These are phyloP conservation scores for Neltuma alba DNA, from an alignment of 306 rosid species.

Conservation along the genomic window DNA sequence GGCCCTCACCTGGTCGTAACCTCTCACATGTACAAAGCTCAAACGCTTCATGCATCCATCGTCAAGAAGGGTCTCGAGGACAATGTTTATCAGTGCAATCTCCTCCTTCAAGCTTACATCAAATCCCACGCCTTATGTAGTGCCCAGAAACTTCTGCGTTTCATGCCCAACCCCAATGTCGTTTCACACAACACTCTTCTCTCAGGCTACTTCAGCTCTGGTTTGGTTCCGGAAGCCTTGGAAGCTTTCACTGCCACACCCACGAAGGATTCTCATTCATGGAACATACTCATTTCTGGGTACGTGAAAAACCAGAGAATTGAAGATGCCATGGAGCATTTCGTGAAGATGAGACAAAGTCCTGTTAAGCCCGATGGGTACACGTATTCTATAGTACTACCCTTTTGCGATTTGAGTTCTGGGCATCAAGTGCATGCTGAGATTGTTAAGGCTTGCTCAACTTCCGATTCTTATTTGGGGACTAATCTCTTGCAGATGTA, in stretches of 20 bases:
- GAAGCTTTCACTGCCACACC: background rate
- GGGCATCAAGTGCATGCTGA: conserved; percentile 17
- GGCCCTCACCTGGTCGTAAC: background rate
- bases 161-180: conserved; percentile 23
- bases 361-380: conserved; percentile 2
- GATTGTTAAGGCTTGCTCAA: background rate
- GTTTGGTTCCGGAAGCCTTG: conserved; percentile 16
- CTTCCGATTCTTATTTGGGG: background rate
- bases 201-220: background rate
- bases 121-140: background rate
- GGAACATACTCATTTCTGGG: conserved; percentile 29
- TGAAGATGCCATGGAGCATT: conserved; percentile 9
- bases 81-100: conserved; percentile 18
- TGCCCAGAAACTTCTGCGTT: background rate
- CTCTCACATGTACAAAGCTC: background rate
- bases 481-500: conserved; percentile 16
- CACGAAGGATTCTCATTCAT: background rate
- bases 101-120: conserved; percentile 15
- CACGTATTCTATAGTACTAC: conserved; percentile 7
- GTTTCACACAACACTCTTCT: conserved; percentile 21
- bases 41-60: background rate
- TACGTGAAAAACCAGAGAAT: background rate
- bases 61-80: conserved; percentile 16
- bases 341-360: conserved; percentile 13
- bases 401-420: conserved; percentile 20